A percentile compares a stretch with the other conserved stretches of the same genome.
Conservation (phyloP, 805 yeast genomes). For the Diddensiella transvaalensis region DNA sequence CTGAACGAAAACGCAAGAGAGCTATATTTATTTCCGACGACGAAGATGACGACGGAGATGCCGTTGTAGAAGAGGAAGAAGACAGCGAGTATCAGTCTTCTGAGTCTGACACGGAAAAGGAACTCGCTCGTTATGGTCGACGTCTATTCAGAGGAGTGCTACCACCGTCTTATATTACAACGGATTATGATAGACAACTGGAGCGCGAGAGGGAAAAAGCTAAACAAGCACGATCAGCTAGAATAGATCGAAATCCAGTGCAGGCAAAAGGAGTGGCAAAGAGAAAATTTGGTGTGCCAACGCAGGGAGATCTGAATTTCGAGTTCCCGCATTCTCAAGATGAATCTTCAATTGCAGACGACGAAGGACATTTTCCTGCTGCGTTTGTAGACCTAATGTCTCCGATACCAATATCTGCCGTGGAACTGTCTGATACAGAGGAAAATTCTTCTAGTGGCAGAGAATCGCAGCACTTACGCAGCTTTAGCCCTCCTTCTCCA, state of each 20-base stretch:
- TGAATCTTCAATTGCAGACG: neutral
- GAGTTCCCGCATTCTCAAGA: neutral
- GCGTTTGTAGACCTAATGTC: no score
- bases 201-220: neutral
- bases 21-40: neutral
- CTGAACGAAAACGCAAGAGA: neutral
- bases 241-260: neutral
- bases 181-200: slow-evolving; percentile 9
- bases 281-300: slow-evolving; percentile 5
- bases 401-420: neutral
- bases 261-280: slow-evolving; percentile 15
- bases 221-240: neutral
- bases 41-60: neutral
- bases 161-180: slow-evolving; percentile 19
- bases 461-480: no score
- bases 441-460: no score
- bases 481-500: no score
- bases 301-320: neutral
- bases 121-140: neutral
- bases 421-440: no score
- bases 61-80: neutral
- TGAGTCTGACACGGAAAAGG: neutral
- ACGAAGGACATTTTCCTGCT: no score
- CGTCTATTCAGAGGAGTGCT: slow-evolving; percentile 11
- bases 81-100: neutral